Percentiles rank a stretch among this genome's conserved stretches.
phyloP scores from a whole-genome alignment of 345 rosid genomes.

The Erucastrum elatum region DNA sequence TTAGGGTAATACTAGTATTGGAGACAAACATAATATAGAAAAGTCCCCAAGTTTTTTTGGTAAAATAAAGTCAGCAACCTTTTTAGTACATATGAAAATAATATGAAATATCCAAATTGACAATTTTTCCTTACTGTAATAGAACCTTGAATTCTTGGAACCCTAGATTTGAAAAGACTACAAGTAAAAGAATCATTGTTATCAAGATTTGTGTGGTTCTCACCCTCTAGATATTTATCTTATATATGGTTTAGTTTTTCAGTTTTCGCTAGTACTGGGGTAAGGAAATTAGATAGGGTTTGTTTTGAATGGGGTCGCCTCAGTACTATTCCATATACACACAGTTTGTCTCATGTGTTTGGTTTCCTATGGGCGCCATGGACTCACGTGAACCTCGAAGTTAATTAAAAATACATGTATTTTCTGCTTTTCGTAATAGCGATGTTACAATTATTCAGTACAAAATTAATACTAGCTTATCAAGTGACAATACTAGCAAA shows the following conservation, averaged over 20 bases:
- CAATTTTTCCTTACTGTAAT: conserved; percentile 14
- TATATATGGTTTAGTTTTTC: not conserved
- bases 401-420: not conserved
- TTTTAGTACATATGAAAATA: conserved; percentile 9
- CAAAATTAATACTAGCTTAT: not conserved
- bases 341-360: conserved; percentile 39
- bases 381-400: conserved; percentile 45
- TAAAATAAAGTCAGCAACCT: not conserved
- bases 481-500: too few species aligned
- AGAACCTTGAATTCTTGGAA: conserved; percentile 35
- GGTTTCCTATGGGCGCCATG: conserved; percentile 36
- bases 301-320: conserved; percentile 35
- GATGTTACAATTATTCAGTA: not conserved
- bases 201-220: conserved; percentile 40
- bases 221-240: conserved; percentile 3
- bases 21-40: not conserved
- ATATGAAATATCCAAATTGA: conserved; percentile 29
- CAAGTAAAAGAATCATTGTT: conserved; percentile 27
- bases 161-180: conserved; percentile 41
- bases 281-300: conserved; percentile 39
- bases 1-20: not conserved
- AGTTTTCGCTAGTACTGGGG: conserved; percentile 27
- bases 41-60: not conserved
- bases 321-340: conserved; percentile 37
- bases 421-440: not conserved